Evolutionary conservation across 2,329 filamentous ascomycete species (phyloP).

Genomic region (Talaromyces amestolkiae): DNA sequence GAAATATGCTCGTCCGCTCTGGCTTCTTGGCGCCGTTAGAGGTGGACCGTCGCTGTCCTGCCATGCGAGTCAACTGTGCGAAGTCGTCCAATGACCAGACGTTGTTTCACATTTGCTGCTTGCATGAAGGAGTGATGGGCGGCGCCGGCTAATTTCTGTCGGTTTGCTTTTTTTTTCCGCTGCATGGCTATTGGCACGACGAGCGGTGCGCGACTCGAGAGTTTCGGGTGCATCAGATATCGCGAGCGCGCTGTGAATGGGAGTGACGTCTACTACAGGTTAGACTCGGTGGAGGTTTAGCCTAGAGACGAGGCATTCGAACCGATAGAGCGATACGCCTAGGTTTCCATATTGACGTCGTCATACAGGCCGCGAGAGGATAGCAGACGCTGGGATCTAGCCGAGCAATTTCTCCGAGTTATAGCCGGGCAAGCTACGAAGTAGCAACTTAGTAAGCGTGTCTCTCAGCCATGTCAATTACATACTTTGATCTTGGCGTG

Average conservation of each 20-base stretch:
- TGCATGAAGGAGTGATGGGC: constrained; percentile 6
- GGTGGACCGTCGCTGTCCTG: neutral
- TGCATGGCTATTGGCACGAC: constrained; percentile 5
- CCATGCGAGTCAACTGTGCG: constrained; percentile 8
- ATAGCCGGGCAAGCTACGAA: neutral
- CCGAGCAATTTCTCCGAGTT: neutral
- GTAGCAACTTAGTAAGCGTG: neutral
- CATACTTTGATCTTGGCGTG: neutral
- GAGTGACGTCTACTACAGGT: neutral
- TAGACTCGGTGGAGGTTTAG: neutral
- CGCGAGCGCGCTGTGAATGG: neutral
- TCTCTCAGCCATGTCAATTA: neutral
- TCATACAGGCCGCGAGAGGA: neutral
- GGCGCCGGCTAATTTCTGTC: constrained; percentile 4
- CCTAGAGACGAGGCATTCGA: neutral
- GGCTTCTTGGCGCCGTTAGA: constrained; percentile 8
- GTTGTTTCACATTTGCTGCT: neutral
- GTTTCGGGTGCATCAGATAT: constrained; percentile 2
- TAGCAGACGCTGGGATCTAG: neutral
- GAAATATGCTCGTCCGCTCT: constrained; percentile 14
- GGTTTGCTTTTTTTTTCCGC: constrained; percentile 12
- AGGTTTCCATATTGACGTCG: neutral
- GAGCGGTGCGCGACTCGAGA: neutral
- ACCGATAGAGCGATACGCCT: neutral
- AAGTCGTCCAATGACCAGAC: neutral